Evolutionary conservation across 371 early-diverging fungal genomes (phyloP).

Genomic region (Actinomucor elegans): DNA sequence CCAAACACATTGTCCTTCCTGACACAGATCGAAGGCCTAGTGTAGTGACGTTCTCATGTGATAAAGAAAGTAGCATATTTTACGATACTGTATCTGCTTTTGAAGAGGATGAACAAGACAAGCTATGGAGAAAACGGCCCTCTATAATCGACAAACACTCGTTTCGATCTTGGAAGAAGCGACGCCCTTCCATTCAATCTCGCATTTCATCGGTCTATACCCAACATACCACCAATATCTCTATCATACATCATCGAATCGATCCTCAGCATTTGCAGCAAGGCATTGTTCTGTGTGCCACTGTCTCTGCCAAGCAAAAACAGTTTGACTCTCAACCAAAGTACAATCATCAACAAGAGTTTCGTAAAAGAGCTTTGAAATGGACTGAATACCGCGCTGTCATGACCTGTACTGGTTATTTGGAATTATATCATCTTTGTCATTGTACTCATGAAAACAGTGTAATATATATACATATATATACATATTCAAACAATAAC

Average conservation of each 20-base stretch:
- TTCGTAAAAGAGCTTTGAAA: neutral
- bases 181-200: neutral
- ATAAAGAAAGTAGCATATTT: neutral
- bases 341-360: neutral
- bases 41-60: neutral
- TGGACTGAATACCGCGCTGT: conserved; percentile 8
- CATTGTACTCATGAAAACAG: no score
- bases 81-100: neutral
- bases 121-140: no score
- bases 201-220: conserved; percentile 1
- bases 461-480: no score
- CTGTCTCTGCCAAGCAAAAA: neutral
- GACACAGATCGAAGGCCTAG: neutral
- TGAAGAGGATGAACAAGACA: neutral
- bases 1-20: neutral
- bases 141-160: no score
- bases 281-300: conserved; percentile 2
- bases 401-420: neutral
- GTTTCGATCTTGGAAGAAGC: no score
- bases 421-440: conserved; percentile 2
- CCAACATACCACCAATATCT: no score
- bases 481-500: neutral
- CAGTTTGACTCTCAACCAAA: neutral
- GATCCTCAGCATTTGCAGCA: neutral
- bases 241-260: neutral